Base-by-base conservation (phyloP, 2,329 filamentous ascomycete genomes). In the Trichoderma harzianum region DNA sequence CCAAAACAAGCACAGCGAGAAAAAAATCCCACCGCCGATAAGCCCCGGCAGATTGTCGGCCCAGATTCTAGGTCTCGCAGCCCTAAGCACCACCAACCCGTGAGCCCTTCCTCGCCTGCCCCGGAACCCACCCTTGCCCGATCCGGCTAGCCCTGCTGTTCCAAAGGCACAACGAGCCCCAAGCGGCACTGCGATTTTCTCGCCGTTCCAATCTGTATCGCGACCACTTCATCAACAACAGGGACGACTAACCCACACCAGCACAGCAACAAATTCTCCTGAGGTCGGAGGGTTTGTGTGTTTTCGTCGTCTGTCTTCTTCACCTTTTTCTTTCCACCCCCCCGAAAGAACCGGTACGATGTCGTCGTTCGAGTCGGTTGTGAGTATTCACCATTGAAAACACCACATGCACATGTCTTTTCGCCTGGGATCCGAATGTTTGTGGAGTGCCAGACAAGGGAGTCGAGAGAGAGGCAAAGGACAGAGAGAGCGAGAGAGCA, bases 361-460 rank as follows among this genome's bases (percentile, higher is more conserved):
- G 89, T 91, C 89, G 83, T 88, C 87, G 81, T 91, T 91, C 85
- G 90, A 91, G 87, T 83, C 85, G 84, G 89, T 90, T 87, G 90
- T 91, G 86, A 91, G 89, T 91, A 80, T 70, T 72, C 74, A 71
- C 65, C 66, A 73, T 47, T 34, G 61, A 72, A 72, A 51, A 18
- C 39, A 69, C 57, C 57, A 32, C 47, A 68, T 43, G 58, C 55
- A 68, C 58, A 30, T 69, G 51, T 69, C 67, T 69, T 60, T 60
- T 60, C 58, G 69, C 67, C 66, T 34, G 66, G 66, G 67, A 69
- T 69, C 57, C 67, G 67, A 69, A 69, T 51, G 51, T 60, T 57
- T 60, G 71, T 70, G 32, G 60, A 63, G 60, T 64, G 47, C 67
- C 43, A 43, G 14, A 57, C 61, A 43, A 47, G 62, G 47, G 70